Conservation (phyloP, 2,329 filamentous ascomycete genomes). For the Ceratocystis variospora region DNA sequence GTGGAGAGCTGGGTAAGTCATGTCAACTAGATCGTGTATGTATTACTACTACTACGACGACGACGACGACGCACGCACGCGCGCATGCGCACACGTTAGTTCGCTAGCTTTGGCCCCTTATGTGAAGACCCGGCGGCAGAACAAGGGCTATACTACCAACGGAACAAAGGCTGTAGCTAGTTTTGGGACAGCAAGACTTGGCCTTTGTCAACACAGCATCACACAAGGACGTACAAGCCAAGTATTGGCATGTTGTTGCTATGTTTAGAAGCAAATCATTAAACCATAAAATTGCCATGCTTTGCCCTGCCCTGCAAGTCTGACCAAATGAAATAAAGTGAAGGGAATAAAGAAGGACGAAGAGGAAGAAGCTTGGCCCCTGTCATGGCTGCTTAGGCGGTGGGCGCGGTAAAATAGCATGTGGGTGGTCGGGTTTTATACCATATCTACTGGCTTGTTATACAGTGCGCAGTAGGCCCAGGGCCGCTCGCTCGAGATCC, state of each 20-base stretch:
- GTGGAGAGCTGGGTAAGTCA: background rate
- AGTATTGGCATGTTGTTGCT: background rate
- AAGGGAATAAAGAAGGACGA: constrained; percentile 4
- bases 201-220: background rate
- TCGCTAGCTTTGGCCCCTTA: background rate
- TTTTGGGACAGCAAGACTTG: background rate
- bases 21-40: background rate
- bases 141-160: background rate
- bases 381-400: background rate
- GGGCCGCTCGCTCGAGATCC: background rate
- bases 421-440: background rate
- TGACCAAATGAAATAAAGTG: background rate
- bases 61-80: too few species aligned
- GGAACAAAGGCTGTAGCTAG: background rate
- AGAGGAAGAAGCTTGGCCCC: background rate
- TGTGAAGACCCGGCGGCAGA: background rate
- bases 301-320: background rate
- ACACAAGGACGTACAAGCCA: background rate
- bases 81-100: background rate
- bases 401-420: background rate
- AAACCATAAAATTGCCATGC: background rate
- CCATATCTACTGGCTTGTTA: background rate
- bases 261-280: background rate
- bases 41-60: background rate
- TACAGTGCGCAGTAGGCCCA: background rate